Conservation (phyloP, 176 grass and related monocot genomes). For the Aegilops sharonensis region DNA sequence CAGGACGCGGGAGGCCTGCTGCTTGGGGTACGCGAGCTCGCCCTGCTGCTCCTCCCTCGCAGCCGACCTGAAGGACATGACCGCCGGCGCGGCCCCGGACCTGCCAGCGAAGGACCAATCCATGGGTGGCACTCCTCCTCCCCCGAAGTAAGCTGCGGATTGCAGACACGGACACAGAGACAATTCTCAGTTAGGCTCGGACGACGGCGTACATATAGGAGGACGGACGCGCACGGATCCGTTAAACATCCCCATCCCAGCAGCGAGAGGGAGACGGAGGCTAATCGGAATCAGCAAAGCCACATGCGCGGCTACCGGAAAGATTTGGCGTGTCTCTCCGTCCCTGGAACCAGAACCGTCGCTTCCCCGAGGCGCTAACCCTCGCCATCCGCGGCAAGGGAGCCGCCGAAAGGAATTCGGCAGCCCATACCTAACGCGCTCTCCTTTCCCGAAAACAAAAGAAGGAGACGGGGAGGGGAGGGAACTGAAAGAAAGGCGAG, state of each 20-base stretch:
- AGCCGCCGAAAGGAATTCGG: constrained; percentile 41
- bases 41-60: constrained; percentile 23
- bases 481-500: background rate
- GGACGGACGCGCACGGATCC: constrained; percentile 16
- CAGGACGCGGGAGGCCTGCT: constrained; percentile 20
- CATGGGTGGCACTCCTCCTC: constrained; percentile 37
- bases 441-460: background rate
- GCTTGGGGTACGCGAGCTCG: constrained; percentile 39
- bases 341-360: background rate
- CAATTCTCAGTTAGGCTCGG: background rate
- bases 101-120: constrained; percentile 60
- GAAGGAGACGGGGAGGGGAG: background rate
- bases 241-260: constrained; percentile 29
- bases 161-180: background rate
- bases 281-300: constrained; percentile 19
- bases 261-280: background rate
- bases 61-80: too few species aligned
- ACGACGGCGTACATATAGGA: background rate
- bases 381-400: constrained; percentile 1
- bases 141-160: constrained; percentile 54
- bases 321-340: constrained; percentile 27
- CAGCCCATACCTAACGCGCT: background rate
- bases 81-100: too few species aligned
- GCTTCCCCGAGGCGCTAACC: constrained; percentile 24
- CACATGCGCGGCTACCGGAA: constrained; percentile 10